Conservation (phyloP, 2,329 filamentous ascomycete species). For the Tothia fuscella region DNA sequence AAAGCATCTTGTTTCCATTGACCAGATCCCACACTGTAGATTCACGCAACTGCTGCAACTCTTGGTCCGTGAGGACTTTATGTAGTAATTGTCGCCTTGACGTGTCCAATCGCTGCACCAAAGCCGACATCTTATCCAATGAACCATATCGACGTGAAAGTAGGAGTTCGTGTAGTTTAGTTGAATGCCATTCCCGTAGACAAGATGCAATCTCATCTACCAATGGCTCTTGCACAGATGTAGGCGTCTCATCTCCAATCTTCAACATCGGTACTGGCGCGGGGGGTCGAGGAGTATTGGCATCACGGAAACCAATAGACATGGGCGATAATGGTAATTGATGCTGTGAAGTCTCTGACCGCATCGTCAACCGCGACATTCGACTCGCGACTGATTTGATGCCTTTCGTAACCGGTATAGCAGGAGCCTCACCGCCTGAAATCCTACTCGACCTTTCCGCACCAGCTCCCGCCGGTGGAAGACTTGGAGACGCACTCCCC, state of each 20-base stretch:
- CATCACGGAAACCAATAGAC: constrained; percentile 42
- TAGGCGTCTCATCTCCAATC: constrained; percentile 92
- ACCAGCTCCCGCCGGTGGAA: background rate
- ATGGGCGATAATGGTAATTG: constrained; percentile 27
- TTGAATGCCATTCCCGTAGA: constrained; percentile 95
- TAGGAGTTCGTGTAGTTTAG: constrained; percentile 84
- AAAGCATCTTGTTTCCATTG: constrained; percentile 84
- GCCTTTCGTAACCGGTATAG: constrained; percentile 8
- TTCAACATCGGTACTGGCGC: constrained; percentile 96
- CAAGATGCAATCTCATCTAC: constrained; percentile 98
- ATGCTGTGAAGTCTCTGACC: constrained; percentile 26
- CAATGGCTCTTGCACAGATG: constrained; percentile 74
- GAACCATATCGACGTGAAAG: constrained; percentile 69
- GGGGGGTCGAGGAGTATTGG: constrained; percentile 61
- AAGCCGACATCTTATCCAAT: constrained; percentile 66
- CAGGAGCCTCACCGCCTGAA: constrained; percentile 3
- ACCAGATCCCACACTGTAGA: constrained; percentile 94
- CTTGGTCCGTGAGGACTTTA: constrained; percentile 79
- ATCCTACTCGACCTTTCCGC: background rate
- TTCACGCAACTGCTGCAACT: constrained; percentile 70
- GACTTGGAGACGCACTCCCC: constrained; percentile 6
- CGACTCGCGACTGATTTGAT: constrained; percentile 12
- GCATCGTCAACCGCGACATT: constrained; percentile 28
- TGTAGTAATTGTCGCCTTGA: constrained; percentile 83
- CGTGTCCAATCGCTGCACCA: constrained; percentile 74